Evolutionary conservation across 2,329 filamentous ascomycete species (phyloP), one percentile per base, ranked within the genome.

Genomic region (Rhynchosporium secalis): DNA sequence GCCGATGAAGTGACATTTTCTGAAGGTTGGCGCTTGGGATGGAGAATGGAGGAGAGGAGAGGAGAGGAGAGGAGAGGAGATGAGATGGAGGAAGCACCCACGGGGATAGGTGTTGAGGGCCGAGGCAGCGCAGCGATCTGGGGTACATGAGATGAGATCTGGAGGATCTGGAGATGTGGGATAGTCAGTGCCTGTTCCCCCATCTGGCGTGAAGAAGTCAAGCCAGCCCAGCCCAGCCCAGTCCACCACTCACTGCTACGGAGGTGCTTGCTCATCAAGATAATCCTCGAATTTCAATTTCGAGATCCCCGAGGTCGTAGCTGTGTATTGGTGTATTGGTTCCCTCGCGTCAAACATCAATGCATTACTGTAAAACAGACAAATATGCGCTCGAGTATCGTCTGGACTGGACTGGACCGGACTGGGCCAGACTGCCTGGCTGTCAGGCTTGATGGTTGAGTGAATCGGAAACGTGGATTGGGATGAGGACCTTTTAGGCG

Each of bases 161-260:
- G 20, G 20, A 15, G 20, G 20, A 20, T 20, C 20, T 20, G 20
- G 20, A 20, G 20, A 20, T 20, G 20, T 20, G 20, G 20, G 20
- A 20, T 1, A 20, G 48, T 33, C 26, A 36, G 48, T 20, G 31
- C 31, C 48, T 46, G 46, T 3, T 13, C 15, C 8, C 12, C 41
- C 41, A 6, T 20, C 20, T 20, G 41, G 41, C 4, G 7, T 2
- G 12, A 3, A 3, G 15, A 15, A n/a, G 15, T 36, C 36, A n/a
- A 10, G 20, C 41, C n/a, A 28, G 31, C 43, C 4, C 29, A 10
- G 31, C 43, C 43, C 58, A 58, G 46, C 31, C 38, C 8, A n/a
- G 20, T 20, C 20, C 20, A n/a, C 12, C 28, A 36, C 58, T 64
- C 62, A 64, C 60, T 41, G 49, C 8, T 38, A 52, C 38, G 12